A percentile compares a stretch with the other conserved stretches of the same genome.
Evolutionary conservation across 257 asterid species (phyloP).

Genomic region (Orobanche coerulescens): DNA sequence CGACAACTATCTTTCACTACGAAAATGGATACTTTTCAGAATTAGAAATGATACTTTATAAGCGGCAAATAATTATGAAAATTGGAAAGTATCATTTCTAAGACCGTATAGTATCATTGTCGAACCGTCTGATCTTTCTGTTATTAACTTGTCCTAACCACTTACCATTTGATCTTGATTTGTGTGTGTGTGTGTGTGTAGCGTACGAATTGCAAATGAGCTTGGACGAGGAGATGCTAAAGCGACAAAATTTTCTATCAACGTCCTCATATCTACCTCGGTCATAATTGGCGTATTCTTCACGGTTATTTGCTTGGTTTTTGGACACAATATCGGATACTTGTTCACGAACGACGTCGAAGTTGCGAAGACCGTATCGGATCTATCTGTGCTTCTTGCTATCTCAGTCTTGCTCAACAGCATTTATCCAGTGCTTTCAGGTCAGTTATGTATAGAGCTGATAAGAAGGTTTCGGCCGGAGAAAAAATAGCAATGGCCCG

Average conservation of each 20-base stretch:
- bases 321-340: constrained; percentile 44
- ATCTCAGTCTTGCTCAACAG: constrained; percentile 50
- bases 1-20: too few species aligned
- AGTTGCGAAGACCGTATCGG: constrained; percentile 34
- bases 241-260: constrained; percentile 42
- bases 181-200: constrained; percentile 11
- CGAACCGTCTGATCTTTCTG: too few species aligned
- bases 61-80: too few species aligned
- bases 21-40: too few species aligned
- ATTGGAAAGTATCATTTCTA: too few species aligned
- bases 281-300: constrained; percentile 41
- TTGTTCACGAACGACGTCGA: constrained; percentile 37
- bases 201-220: constrained; percentile 70
- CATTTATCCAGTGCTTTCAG: constrained; percentile 60
- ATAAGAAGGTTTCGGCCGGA: too few species aligned
- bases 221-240: constrained; percentile 63
- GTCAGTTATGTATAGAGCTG: constrained; percentile 31
- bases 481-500: too few species aligned
- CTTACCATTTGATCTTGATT: too few species aligned
- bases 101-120: too few species aligned
- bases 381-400: constrained; percentile 40
- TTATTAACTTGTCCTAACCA: not conserved
- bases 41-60: too few species aligned
- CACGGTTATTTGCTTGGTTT: constrained; percentile 29
- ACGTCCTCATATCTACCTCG: constrained; percentile 38